These are phyloP conservation scores for Lumnitzera littorea DNA, from an alignment of 345 rosid species.

Conservation along the genomic window DNA sequence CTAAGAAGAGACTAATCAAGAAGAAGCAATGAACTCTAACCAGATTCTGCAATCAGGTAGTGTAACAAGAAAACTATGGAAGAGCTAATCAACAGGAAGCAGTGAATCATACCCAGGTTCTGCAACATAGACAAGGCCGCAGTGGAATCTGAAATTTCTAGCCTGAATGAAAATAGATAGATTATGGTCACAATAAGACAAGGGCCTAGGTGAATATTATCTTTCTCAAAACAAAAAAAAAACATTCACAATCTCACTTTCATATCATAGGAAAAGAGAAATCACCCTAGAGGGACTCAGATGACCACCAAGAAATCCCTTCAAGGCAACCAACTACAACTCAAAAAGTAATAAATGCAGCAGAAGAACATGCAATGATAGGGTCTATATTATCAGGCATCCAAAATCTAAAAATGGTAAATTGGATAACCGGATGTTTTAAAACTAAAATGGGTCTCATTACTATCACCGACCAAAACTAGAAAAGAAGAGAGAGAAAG, in stretches of 20 bases:
- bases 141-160: constrained; percentile 78
- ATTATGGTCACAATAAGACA: too few relatives aligned
- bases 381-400: not conserved
- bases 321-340: not conserved
- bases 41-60: constrained; percentile 37
- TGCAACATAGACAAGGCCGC: constrained; percentile 87
- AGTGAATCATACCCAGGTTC: constrained; percentile 71
- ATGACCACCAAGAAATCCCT: not conserved
- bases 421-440: too few relatives aligned
- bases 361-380: not conserved
- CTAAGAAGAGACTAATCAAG: not conserved
- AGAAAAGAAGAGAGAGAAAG: too few relatives aligned
- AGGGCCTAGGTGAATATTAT: too few relatives aligned
- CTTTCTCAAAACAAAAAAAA: too few relatives aligned
- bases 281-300: not conserved
- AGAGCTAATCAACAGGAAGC: not conserved
- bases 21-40: constrained; percentile 34
- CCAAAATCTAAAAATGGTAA: too few relatives aligned
- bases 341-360: constrained; percentile 1
- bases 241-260: too few relatives aligned
- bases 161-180: constrained; percentile 52
- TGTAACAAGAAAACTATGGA: constrained; percentile 4
- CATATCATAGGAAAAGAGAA: not conserved
- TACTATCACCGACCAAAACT: too few relatives aligned
- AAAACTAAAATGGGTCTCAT: too few relatives aligned